phyloP scores from a whole-genome alignment of 768 basidiomycete genomes.

The Suillus spraguei region DNA sequence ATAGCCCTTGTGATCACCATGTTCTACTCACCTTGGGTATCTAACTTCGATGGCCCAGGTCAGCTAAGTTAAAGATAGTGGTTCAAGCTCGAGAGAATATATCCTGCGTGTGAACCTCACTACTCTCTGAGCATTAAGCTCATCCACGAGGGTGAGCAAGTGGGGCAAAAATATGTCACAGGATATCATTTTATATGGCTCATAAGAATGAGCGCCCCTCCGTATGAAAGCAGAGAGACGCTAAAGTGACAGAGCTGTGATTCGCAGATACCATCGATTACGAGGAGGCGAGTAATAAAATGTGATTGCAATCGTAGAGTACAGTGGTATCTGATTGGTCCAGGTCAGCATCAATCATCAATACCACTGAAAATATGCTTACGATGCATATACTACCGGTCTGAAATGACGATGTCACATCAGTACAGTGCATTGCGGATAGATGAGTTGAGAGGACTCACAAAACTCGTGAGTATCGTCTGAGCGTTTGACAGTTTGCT shows the following conservation, averaged over 20 bases:
- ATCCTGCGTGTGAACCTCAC: conserved; percentile 55
- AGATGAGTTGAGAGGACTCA: conserved; percentile 45
- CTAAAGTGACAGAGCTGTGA: conserved; percentile 82
- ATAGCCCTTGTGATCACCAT: neutral
- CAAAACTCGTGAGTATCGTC: conserved; percentile 99
- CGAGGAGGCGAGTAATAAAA: conserved; percentile 19
- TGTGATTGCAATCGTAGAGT: conserved; percentile 37
- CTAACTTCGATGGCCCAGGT: neutral
- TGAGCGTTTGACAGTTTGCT: conserved; percentile 96
- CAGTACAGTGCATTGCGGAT: conserved; percentile 9
- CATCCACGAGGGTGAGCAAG: conserved; percentile 30
- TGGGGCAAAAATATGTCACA: conserved; percentile 44
- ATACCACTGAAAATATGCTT: conserved; percentile 38
- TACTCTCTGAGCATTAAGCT: conserved; percentile 32
- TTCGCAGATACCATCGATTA: conserved; percentile 15
- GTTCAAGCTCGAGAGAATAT: conserved; percentile 30
- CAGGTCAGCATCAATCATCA: conserved; percentile 19
- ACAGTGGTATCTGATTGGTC: conserved; percentile 32
- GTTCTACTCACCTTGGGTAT: conserved; percentile 21
- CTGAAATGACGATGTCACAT: conserved; percentile 28
- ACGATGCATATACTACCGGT: conserved; percentile 39
- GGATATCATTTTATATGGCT: conserved; percentile 60
- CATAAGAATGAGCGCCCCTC: conserved; percentile 82
- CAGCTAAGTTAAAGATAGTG: neutral
- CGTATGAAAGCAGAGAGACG: conserved; percentile 65